Evolutionary conservation across 2,329 filamentous ascomycete genomes (phyloP), one percentile per base, ranked within the genome.

Genomic region (Dactylellina leptospora): DNA sequence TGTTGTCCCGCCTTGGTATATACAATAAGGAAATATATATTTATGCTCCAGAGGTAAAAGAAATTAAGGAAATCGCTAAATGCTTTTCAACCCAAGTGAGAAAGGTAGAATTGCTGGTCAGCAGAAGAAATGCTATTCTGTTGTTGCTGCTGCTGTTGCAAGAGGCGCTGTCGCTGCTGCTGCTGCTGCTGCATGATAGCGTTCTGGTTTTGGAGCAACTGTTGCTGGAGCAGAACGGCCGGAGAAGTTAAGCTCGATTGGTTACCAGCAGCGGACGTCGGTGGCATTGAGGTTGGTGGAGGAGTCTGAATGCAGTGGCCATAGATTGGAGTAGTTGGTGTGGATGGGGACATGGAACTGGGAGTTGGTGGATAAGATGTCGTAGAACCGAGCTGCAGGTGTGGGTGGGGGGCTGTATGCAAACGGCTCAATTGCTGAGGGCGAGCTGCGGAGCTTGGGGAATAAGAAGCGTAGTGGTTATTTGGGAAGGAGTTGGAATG

Each of bases 31-130:
- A 63, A 66, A 48, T 25, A 51, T 58, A 62, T 20, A 58, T 42
- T 53, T 62, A 62, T 71, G 66, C 66, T 71, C 63, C 63, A 59
- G 36, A 58, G 51, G 44, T 58, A 51, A 62, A 56, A 38, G 27
- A 58, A 55, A 48, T 28, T 51, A 58, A 70, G 50, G 18, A 60
- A 72, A 54, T 50, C 68, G 68, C 68, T 72, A 72, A 72, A 64
- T 71, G 66, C 66, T 71, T 59, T 72, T 72, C 44, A 72, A 64
- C 68, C 68, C 53, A 72, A 60, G 59, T 72, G 68, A 48, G 68
- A 72, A 45, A 72, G 59, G 53, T 72, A 72, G 45, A 64, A 72
- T 47, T 72, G 68, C 68, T 72, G 68, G 54, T 72, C 68, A 33
- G 58, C 66, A 64, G 59, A 36, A n/a, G 56, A 23, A 23, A 38